Evolutionary conservation across 805 yeast species (phyloP).

Genomic region (Tetrapisispora namnaoensis): DNA sequence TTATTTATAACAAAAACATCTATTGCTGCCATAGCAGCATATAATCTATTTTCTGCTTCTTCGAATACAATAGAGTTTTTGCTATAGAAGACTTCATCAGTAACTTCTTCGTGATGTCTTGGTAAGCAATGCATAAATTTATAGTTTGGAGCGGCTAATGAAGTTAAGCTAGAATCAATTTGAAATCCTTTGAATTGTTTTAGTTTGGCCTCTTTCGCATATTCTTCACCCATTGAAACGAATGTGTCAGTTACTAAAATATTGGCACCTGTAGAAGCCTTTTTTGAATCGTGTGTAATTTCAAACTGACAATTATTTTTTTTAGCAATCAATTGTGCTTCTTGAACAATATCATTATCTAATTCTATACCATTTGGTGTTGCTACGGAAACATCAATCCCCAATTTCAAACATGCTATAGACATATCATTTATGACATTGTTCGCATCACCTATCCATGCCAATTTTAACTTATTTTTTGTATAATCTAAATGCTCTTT

Average conservation of each 20-base stretch:
- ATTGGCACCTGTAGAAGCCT: slow-evolving; percentile 65
- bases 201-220: slow-evolving; percentile 59
- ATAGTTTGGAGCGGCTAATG: slow-evolving; percentile 57
- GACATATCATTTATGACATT: slow-evolving; percentile 91
- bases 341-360: slow-evolving; percentile 41
- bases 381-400: slow-evolving; percentile 42
- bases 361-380: slow-evolving; percentile 32
- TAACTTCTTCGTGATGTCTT: slow-evolving; percentile 88
- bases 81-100: slow-evolving; percentile 85
- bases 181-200: slow-evolving; percentile 82
- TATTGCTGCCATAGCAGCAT: slow-evolving; percentile 90
- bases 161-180: slow-evolving; percentile 57
- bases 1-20: slow-evolving; percentile 84
- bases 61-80: slow-evolving; percentile 78
- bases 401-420: slow-evolving; percentile 74
- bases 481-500: slow-evolving; percentile 40
- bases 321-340: slow-evolving; percentile 44
- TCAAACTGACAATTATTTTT: slow-evolving; percentile 37
- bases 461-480: slow-evolving; percentile 49
- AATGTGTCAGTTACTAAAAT: slow-evolving; percentile 92
- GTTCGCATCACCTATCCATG: slow-evolving; percentile 97
- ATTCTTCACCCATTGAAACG: slow-evolving; percentile 96
- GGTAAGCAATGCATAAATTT: slow-evolving; percentile 98
- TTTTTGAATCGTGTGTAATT: slow-evolving; percentile 61
- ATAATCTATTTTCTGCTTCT: slow-evolving; percentile 93